Base-by-base conservation (phyloP, 1,284 basidiomycete species). In the Rhodotorula sp. region DNA sequence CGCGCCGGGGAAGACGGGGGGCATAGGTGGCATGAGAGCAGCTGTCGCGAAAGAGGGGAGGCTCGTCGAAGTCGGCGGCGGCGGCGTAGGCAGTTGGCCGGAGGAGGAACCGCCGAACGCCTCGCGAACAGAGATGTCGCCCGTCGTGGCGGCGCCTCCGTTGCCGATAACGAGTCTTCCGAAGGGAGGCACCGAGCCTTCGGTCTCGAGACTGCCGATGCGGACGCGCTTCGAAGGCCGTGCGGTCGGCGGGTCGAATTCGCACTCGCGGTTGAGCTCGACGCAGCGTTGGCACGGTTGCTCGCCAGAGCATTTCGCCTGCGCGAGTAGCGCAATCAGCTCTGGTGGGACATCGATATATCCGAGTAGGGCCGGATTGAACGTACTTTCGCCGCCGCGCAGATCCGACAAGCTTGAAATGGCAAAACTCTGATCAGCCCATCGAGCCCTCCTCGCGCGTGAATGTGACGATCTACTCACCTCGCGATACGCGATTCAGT, bases 161-260 rank as follows among this genome's bases (percentile, higher is more conserved):
- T 18, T 47, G n/a, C 18, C 26, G 47, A 10, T n/a, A 12, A 2
- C 5, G 1, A 21, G 12, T 3, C 6, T 12, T 21, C 21, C 48
- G 28, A 19, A 18, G 2, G 18, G 47, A 26, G 31, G 31, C 0
- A 28, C 23, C 6, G 18, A 28, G 12, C 28, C 48, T 15, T 38
- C 38, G 38, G 26, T 21, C 4, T 52, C 49, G 14, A 55, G 26
- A 23, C 62, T 45, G 12, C 54, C 38, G n/a, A 63, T 26, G 19
- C 62, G 62, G 2, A 48, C 62, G 18, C 62, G 62, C 21, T 63
- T 63, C 43, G 26, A 19, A 19, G 52, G 43, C 14, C 62, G 62
- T 10, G 38, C 19, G 2, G 54, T 56, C 10, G 31, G 19, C 38
- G 26, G 19, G 16, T 63, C 61, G 38, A 54, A 63, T 10, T 47